Evolutionary conservation across 495 filamentous ascomycete species (phyloP), one percentile per base, ranked within the genome.

Genomic region (Cercophora sp.): DNA sequence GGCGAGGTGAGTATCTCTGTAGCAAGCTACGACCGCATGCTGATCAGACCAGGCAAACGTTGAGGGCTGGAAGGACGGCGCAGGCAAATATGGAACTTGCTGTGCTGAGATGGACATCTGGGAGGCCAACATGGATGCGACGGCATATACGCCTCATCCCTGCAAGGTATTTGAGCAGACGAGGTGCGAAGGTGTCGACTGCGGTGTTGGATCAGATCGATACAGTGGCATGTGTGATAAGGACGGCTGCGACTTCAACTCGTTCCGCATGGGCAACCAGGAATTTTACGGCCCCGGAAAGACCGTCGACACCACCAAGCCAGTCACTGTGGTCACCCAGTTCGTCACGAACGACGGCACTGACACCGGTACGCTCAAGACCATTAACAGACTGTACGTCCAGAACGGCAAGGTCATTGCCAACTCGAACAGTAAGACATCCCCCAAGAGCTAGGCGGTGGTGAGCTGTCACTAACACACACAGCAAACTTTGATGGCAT

Each of bases 171-270:
- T 55, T 11, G 75, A 71, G 49, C 75, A 79, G 63, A 78, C 74
- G 32, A 66, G 72, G 39, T 85, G 84, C 65, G 65, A 65, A 4
- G 65, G 62, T 1, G 49, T 52, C 29, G 63, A 66, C 44, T 73
- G 70, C 54, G 70, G 70, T 27, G 61, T 58, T 10, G 67, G 66
- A 8, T 47, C 52, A 18, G 54, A 60, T 20, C 44, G 70, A 22
- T 70, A 70, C 48, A 44, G 48, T 20, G 78, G 72, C 35, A 41
- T 69, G 45, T 72, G 71, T 29, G 70, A 69, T 53, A 59, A 61
- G 49, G 81, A 84, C 62, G 85, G 85, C 50, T 89, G 85, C 61
- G 85, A 86, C 60, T 86, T 83, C 76, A 88, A 87, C 79, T 70
- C 78, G 18, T 87, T 78, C 77, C 76, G 78, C 34, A 68, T 79